These are phyloP conservation scores for Uronychia binucleata DNA, from an alignment of 73 alveolate genomes.

Conservation along the genomic window DNA sequence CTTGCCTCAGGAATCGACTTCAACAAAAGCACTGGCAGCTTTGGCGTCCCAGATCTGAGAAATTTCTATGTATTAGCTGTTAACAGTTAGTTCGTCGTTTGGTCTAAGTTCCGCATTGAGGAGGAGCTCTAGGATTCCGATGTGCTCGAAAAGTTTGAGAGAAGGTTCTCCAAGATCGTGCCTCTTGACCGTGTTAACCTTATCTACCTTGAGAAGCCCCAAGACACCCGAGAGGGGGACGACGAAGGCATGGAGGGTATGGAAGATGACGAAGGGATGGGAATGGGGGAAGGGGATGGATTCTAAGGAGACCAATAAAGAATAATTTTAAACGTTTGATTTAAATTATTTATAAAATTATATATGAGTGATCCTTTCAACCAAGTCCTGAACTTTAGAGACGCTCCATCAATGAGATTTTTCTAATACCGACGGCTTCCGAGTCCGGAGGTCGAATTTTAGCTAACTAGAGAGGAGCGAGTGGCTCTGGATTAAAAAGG, in stretches of 20 bases:
- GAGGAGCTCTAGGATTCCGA: conserved; percentile 19
- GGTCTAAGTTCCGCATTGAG: conserved; percentile 16
- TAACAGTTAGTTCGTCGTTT: conserved; percentile 2
- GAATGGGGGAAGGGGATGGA: background rate
- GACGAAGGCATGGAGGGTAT: background rate
- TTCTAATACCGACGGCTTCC: background rate
- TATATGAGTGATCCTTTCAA: background rate
- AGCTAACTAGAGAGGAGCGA: background rate
- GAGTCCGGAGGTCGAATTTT: background rate
- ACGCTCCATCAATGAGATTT: background rate
- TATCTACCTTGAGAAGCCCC: background rate
- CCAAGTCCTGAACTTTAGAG: background rate
- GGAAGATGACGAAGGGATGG: background rate
- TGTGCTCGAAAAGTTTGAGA: conserved; percentile 41
- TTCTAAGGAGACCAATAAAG: background rate
- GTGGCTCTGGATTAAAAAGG: background rate
- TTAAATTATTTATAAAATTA: too few relatives aligned
- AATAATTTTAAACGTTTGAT: background rate
- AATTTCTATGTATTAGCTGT: conserved; percentile 9
- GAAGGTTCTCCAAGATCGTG: conserved; percentile 24
- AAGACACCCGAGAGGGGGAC: background rate
- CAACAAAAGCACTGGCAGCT: conserved; percentile 6
- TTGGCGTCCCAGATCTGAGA: background rate
- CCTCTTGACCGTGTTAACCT: conserved; percentile 42
- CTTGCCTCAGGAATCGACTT: background rate